Evolutionary conservation across 179 eudicot species (phyloP).

Genomic region (Nepenthes alata): DNA sequence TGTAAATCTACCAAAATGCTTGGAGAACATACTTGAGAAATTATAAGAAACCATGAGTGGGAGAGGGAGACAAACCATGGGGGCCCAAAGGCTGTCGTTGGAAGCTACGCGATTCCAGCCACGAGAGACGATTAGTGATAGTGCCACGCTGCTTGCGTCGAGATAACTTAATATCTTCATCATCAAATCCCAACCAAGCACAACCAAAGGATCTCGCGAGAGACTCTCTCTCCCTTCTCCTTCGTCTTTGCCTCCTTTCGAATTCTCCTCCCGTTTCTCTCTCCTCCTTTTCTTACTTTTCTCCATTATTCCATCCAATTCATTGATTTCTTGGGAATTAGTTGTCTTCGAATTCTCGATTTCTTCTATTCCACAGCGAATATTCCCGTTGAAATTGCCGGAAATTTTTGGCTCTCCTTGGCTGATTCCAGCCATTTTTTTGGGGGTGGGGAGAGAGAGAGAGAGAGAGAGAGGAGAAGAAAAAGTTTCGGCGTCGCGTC

Average conservation of each 20-base stretch:
- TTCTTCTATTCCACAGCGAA: no score
- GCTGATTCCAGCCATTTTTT: no score
- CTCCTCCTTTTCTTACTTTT: slow-evolving; percentile 5
- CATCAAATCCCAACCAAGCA: slow-evolving; percentile 47
- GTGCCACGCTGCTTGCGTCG: slow-evolving; percentile 63
- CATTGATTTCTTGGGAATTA: background rate
- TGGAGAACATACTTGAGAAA: no score
- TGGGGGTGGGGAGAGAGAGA: no score
- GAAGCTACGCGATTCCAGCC: slow-evolving; percentile 57
- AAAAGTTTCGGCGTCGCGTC: no score
- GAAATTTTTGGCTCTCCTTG: no score
- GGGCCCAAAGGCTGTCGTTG: slow-evolving; percentile 47
- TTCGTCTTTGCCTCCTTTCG: background rate
- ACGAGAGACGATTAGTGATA: slow-evolving; percentile 45
- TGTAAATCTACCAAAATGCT: no score
- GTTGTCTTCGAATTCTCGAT: no score
- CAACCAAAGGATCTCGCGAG: slow-evolving; percentile 35
- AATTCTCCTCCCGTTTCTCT: background rate
- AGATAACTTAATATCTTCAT: slow-evolving; percentile 25
- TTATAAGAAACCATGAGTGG: background rate
- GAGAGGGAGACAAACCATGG: slow-evolving; percentile 22
- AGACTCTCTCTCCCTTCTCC: background rate
- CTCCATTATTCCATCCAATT: background rate
- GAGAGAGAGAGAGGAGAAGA: no score
- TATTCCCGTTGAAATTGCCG: no score